These are phyloP conservation scores for Metarhizium robertsii DNA, from an alignment of 2,329 filamentous ascomycete species.

Conservation along the genomic window DNA sequence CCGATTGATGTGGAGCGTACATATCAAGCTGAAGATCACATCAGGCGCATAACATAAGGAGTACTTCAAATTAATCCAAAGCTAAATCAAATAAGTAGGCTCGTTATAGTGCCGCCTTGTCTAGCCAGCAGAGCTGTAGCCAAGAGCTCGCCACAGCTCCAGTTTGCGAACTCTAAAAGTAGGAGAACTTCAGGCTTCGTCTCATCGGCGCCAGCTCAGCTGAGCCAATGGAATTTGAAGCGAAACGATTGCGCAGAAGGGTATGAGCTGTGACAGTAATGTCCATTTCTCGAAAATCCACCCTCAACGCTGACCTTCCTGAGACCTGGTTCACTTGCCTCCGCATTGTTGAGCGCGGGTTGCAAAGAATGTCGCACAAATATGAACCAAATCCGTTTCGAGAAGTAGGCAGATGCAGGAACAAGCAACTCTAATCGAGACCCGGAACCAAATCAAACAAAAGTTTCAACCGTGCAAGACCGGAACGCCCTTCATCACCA, in stretches of 20 bases:
- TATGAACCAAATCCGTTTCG: background rate
- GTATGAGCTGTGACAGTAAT: background rate
- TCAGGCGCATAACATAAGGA: background rate
- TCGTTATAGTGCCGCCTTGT: background rate
- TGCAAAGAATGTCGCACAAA: background rate
- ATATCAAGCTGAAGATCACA: too few species aligned
- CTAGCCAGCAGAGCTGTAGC: background rate
- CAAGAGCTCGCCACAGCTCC: background rate
- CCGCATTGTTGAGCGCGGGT: background rate
- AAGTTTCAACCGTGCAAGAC: slow-evolving; percentile 18
- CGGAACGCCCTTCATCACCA: slow-evolving; percentile 20
- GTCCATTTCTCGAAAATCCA: background rate
- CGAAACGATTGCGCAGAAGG: background rate
- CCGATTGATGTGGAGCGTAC: too few species aligned
- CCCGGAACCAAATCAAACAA: background rate
- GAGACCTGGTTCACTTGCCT: background rate
- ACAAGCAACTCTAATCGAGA: background rate
- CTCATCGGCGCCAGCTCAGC: background rate
- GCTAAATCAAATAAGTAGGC: background rate
- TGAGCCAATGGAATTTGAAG: background rate
- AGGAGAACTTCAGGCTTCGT: background rate
- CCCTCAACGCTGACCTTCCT: background rate
- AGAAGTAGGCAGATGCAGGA: background rate
- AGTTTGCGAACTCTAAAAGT: background rate
- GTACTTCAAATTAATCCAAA: background rate